These are phyloP conservation scores for Pseudogymnoascus sp. DNA, from an alignment of 2,329 filamentous ascomycete species.

Conservation along the genomic window DNA sequence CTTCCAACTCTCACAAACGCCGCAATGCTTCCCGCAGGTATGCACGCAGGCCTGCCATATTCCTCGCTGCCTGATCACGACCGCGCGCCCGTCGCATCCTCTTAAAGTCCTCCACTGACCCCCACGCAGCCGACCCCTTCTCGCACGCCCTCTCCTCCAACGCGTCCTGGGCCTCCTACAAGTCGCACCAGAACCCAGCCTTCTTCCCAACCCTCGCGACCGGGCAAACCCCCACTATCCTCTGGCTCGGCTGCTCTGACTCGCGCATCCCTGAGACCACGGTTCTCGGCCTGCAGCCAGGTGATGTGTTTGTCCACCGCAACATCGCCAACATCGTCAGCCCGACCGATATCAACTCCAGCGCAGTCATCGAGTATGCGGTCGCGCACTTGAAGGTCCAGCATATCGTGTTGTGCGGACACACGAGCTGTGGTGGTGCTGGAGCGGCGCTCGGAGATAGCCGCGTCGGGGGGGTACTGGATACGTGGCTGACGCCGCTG, in stretches of 20 bases:
- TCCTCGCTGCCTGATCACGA: background rate
- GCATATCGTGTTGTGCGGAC: slow-evolving; percentile 63
- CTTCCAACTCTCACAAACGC: background rate
- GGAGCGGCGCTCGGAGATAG: slow-evolving; percentile 44
- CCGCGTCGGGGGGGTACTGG: slow-evolving; percentile 44
- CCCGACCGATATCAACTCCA: slow-evolving; percentile 64
- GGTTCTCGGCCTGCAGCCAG: slow-evolving; percentile 67
- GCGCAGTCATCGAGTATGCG: slow-evolving; percentile 71
- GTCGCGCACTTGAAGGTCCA: slow-evolving; percentile 63
- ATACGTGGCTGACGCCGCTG: slow-evolving; percentile 47
- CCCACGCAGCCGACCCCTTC: slow-evolving; percentile 45
- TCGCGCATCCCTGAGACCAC: slow-evolving; percentile 78
- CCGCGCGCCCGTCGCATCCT: background rate
- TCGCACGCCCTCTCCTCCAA: slow-evolving; percentile 59
- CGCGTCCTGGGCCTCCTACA: slow-evolving; percentile 60
- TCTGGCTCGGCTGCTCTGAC: slow-evolving; percentile 86
- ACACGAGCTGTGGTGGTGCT: slow-evolving; percentile 61
- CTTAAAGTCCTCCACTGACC: background rate
- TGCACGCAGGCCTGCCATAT: background rate
- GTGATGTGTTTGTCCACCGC: slow-evolving; percentile 81
- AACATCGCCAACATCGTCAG: slow-evolving; percentile 83
- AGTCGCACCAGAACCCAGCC: slow-evolving; percentile 55
- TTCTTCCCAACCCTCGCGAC: slow-evolving; percentile 61
- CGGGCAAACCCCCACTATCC: slow-evolving; percentile 58
- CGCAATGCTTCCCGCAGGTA: slow-evolving; percentile 9